Evolutionary conservation across 768 basidiomycete genomes (phyloP).

Genomic region (Xerocomus brunneocitrinus): DNA sequence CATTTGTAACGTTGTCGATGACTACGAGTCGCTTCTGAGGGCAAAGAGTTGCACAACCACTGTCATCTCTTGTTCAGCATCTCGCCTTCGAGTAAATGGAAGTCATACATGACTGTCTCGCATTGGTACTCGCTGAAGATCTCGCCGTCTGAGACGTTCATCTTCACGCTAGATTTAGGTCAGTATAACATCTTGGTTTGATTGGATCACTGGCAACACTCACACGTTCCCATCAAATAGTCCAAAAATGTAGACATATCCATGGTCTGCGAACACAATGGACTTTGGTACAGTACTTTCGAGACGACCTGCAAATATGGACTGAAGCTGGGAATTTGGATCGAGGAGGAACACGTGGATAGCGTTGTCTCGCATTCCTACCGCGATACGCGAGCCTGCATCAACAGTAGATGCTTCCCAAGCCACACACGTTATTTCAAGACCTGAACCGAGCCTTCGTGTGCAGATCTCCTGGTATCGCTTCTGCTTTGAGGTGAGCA

Average conservation of each 20-base stretch:
- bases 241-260: slow-evolving; percentile 2
- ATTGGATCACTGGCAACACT: not conserved
- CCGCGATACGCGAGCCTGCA: not conserved
- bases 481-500: not conserved
- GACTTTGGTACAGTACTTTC: slow-evolving; percentile 6
- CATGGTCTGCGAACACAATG: not conserved
- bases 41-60: too few species aligned
- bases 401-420: not conserved
- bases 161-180: too few species aligned
- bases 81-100: too few species aligned
- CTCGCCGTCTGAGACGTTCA: too few species aligned
- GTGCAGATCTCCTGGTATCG: slow-evolving; percentile 10
- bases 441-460: slow-evolving; percentile 2
- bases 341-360: slow-evolving; percentile 5
- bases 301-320: slow-evolving; percentile 2
- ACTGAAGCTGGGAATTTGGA: not conserved
- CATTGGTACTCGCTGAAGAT: too few species aligned
- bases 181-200: too few species aligned
- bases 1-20: too few species aligned
- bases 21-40: too few species aligned
- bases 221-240: slow-evolving; percentile 9
- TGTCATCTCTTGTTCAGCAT: too few species aligned
- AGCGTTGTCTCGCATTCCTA: slow-evolving; percentile 6
- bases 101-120: too few species aligned
- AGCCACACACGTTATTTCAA: slow-evolving; percentile 9